phyloP scores from a whole-genome alignment of 2,329 filamentous ascomycete genomes.

The Allantophomopsis cytisporea region DNA sequence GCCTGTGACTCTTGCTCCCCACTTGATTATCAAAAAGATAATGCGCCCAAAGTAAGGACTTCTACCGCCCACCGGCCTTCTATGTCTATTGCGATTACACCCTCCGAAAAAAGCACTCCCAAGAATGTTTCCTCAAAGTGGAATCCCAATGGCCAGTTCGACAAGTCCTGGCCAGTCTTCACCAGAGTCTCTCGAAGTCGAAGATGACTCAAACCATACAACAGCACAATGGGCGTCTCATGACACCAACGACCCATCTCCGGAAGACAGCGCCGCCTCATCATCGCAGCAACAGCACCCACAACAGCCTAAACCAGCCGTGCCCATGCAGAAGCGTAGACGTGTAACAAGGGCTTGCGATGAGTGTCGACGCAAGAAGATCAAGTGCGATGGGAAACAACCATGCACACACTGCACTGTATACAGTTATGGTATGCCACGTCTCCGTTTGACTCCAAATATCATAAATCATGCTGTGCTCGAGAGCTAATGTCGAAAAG shows the following conservation, averaged over 20 bases:
- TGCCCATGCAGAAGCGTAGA: conserved; percentile 27
- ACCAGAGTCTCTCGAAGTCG: conserved; percentile 1
- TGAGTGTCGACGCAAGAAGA: conserved; percentile 83
- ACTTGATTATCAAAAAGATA: no score
- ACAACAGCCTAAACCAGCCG: not conserved
- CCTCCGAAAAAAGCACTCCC: no score
- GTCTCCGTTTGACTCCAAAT: conserved; percentile 1
- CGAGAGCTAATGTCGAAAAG: conserved; percentile 22
- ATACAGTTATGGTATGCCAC: conserved; percentile 80
- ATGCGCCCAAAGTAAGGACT: no score
- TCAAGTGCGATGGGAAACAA: conserved; percentile 84
- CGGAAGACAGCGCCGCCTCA: not conserved
- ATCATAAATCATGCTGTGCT: not conserved
- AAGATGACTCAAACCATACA: conserved; percentile 1
- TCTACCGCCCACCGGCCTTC: no score
- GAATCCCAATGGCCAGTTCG: not conserved
- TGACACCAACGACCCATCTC: not conserved
- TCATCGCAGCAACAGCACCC: not conserved
- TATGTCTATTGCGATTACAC: no score
- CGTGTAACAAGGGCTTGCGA: conserved; percentile 39
- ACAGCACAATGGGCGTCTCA: not conserved
- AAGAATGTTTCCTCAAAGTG: no score
- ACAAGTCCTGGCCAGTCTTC: conserved; percentile 2
- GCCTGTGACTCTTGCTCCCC: no score
- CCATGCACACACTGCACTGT: conserved; percentile 93